These are phyloP conservation scores for Clarireedia sp. DNA, from an alignment of 2,329 filamentous ascomycete genomes.

Conservation along the genomic window DNA sequence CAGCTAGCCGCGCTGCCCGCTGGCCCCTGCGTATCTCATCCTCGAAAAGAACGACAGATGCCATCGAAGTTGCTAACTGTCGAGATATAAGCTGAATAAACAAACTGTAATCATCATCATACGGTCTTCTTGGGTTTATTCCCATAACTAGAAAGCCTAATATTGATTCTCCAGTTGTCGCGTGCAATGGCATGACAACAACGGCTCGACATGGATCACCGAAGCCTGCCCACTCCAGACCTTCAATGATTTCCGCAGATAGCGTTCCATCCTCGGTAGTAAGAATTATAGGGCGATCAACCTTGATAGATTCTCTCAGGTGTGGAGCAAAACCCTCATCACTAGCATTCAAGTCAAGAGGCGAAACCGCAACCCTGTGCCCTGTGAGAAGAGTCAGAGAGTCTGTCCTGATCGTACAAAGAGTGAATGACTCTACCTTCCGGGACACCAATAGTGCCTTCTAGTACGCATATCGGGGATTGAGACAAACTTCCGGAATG, in stretches of 20 bases:
- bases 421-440: constrained; percentile 29
- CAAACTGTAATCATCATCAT: constrained; percentile 71
- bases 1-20: constrained; percentile 64
- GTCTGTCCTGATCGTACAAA: not conserved
- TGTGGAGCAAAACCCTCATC: constrained; percentile 68
- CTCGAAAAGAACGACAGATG: constrained; percentile 74
- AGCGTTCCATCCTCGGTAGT: constrained; percentile 60
- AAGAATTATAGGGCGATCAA: constrained; percentile 58
- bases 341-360: constrained; percentile 61
- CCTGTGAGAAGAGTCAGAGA: constrained; percentile 41
- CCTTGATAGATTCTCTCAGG: constrained; percentile 68
- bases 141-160: constrained; percentile 75
- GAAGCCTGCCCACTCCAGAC: constrained; percentile 62
- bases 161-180: constrained; percentile 62
- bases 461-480: constrained; percentile 58
- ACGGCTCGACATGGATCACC: constrained; percentile 62
- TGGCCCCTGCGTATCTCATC: constrained; percentile 73
- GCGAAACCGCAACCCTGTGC: constrained; percentile 52
- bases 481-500: constrained; percentile 58
- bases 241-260: constrained; percentile 55
- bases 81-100: constrained; percentile 69
- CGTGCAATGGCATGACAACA: constrained; percentile 71
- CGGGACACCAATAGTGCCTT: constrained; percentile 64
- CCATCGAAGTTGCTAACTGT: constrained; percentile 71
- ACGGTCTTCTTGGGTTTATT: constrained; percentile 69